A percentile compares a stretch with the other conserved stretches of the same genome.
Conservation (phyloP, 2,329 filamentous ascomycete species). For the Calonectria montana region DNA sequence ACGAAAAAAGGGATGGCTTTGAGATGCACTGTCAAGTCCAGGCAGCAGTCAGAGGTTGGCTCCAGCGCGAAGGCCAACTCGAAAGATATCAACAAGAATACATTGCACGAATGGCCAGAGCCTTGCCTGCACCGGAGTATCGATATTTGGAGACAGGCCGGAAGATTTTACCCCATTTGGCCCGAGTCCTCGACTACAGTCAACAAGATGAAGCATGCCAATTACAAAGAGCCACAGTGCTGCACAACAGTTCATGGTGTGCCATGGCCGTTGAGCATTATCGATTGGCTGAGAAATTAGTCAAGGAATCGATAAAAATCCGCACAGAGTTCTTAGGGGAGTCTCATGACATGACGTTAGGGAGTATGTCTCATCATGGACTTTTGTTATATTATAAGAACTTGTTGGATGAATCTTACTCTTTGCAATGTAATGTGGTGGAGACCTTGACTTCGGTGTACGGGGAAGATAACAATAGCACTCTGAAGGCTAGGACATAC, state of each 20-base stretch:
- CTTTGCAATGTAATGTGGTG: neutral
- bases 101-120: neutral
- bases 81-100: slow-evolving; percentile 5
- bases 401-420: neutral
- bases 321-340: neutral
- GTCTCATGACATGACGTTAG: neutral
- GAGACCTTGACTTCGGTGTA: neutral
- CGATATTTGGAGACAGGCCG: neutral
- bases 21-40: neutral
- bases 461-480: neutral
- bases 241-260: neutral
- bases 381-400: neutral
- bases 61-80: neutral
- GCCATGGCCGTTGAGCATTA: neutral
- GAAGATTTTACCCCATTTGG: neutral
- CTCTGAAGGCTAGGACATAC: neutral
- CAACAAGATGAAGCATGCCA: neutral
- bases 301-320: neutral
- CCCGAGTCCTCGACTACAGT: neutral
- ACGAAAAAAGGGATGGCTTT: neutral
- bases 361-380: neutral
- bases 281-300: neutral
- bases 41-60: neutral
- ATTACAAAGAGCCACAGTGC: slow-evolving; percentile 8
- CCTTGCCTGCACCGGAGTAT: neutral